Evolutionary conservation across 208 protist species (phyloP).

Genomic region (Porcisia deanei): DNA sequence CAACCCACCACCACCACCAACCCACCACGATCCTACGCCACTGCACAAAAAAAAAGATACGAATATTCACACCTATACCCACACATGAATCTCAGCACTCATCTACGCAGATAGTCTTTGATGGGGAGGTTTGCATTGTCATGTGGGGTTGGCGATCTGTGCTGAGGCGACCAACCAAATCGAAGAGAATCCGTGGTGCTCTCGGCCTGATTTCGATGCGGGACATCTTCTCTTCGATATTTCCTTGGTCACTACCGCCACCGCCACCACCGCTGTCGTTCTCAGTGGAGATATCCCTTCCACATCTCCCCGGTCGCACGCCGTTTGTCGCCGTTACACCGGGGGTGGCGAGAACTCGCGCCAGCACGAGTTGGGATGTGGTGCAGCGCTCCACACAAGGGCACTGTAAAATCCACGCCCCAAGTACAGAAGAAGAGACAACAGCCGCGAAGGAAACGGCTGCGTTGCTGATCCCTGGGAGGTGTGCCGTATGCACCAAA

Average conservation of each 20-base stretch:
- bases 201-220: not conserved
- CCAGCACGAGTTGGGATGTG: not conserved
- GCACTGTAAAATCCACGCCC: not conserved
- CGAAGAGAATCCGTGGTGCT: not conserved
- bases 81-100: no score
- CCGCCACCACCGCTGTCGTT: constrained; percentile 4
- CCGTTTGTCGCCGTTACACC: constrained; percentile 2
- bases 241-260: no score
- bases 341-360: not conserved
- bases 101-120: no score
- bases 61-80: no score
- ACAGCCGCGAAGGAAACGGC: not conserved
- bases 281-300: constrained; percentile 24
- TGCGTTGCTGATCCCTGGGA: not conserved
- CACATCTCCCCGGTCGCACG: constrained; percentile 15
- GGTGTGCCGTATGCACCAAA: not conserved
- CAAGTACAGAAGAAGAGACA: not conserved
- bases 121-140: no score
- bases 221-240: not conserved
- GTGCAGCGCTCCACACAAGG: not conserved
- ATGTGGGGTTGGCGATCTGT: not conserved
- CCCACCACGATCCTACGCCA: no score
- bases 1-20: no score
- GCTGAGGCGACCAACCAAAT: not conserved
- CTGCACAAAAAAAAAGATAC: no score